These are phyloP conservation scores for Fraxinus quadrangulata DNA, from an alignment of 257 asterid genomes.

Conservation along the genomic window DNA sequence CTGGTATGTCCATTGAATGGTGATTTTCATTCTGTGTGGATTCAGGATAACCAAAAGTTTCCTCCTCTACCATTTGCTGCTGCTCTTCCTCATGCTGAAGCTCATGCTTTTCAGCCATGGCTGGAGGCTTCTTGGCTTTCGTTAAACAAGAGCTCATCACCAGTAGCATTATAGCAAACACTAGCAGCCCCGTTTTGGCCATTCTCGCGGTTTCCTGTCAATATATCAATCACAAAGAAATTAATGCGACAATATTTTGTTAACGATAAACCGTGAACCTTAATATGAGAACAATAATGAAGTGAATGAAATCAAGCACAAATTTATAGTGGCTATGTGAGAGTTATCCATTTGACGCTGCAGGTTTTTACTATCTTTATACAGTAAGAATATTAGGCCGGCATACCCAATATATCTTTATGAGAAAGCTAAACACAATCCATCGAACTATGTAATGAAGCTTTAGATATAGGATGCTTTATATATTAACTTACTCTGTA, in stretches of 20 bases:
- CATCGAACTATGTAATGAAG: background rate
- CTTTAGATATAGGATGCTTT: background rate
- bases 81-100: background rate
- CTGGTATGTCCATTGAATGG: conserved; percentile 38
- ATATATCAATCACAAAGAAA: background rate
- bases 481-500: background rate
- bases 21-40: conserved; percentile 16
- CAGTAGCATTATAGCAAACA: conserved; percentile 20
- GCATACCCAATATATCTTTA: background rate
- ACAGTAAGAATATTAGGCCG: too few species aligned
- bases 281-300: background rate
- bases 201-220: conserved; percentile 1
- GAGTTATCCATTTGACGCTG: background rate
- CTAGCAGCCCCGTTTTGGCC: conserved; percentile 19
- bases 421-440: background rate
- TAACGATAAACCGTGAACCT: background rate
- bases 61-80: background rate
- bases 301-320: background rate
- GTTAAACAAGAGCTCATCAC: conserved; percentile 24
- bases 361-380: background rate
- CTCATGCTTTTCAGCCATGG: background rate
- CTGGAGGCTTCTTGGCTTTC: conserved; percentile 14
- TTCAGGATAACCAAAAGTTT: background rate
- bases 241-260: background rate
- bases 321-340: too few species aligned